Base-by-base conservation (phyloP, 116 monocot species). In the Trichopus zeylanicus region DNA sequence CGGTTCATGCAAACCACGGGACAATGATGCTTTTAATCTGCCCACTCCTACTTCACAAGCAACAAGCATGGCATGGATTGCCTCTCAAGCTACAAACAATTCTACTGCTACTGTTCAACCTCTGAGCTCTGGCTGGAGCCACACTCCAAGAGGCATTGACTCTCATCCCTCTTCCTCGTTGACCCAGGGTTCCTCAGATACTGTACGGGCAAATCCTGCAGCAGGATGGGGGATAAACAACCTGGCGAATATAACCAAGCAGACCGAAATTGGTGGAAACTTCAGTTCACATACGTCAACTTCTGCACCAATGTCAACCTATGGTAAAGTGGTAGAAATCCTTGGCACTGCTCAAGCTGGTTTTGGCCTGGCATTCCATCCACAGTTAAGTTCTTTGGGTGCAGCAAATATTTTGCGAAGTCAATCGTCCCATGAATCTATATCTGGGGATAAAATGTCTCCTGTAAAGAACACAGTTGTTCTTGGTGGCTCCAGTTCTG, bases 51-150 rank as follows among this genome's bases (percentile, higher is more conserved):
- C 62, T 56, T 60, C 59, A 8, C 71, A 48, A 33, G 46, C 58
- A 63, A 63, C 21, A 48, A 66, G 46, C 19, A 51, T 28, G 10
- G 55, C 57, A 28, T 67, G 61, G 75, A 29, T 38, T 29, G 47
- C 39, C 55, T 66, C 29, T 39, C 73, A 70, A 63, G 62, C 26
- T 69, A 26, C 61, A 7, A 72, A 65, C 51, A 63, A 56, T 47
- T 48, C 61, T 58, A 28, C 37, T 37, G 51, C 42, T 72, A 29
- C 57, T 25, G 55, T 31, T 49, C 71, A 75, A 62, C 33, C 63
- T 28, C 38, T 51, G 28, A 25, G 2, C 25, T 25, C 76, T 8
- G 68, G 47, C 46, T 68, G 63, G 54, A 33, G 29, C 20, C 51
- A 27, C n/a, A 53, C 39, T 46, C 37, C 42, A 34, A 39, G 32